Evolutionary conservation across 768 basidiomycete genomes (phyloP), one percentile per base, ranked within the genome.

Genomic region (Agaricus sinodeliciosus): DNA sequence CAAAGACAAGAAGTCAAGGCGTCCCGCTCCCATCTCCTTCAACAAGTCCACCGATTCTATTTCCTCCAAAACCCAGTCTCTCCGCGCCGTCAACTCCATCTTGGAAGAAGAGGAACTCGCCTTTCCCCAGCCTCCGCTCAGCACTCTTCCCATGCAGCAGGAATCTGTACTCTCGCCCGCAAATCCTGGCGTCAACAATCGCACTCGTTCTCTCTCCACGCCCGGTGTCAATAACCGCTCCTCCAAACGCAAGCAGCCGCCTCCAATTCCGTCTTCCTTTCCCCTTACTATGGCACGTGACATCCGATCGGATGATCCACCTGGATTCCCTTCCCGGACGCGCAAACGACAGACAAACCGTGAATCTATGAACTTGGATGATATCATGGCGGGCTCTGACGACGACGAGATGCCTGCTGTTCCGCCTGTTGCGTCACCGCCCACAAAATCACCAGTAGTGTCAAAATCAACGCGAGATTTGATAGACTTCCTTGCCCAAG

Each of bases 361-460:
- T 34, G 89, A 88, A 62, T 86, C 85, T 2, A 58, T 89, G 55
- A 84, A 90, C 64, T 60, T 90, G 56, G 88, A 91, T 61, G 86
- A 87, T 54, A 64, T 89, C 19, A 82, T 88, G 83, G 79, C 73
- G 37, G 81, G 75, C 19, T 85, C 80, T 6, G 87, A 85, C 56
- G 80, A 80, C 19, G 86, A 87, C 18, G 72, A 72, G 34, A 61
- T 61, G 15, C 56, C 54, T 18, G 42, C 54, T 27, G 57, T 13
- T 43, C 62, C 9, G 57, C 58, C 37, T 62, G 61, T 49, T 59
- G 62, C 8, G 54, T 60, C 22, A 58, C 56, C 19, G 49, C 57
- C 12, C 60, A 49, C 60, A 59, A 59, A 40, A 58, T 48, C 57
- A 55, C 28, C 58, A 58, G 51, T 27, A 57, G 70, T 76, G 9